A percentile compares a stretch with the other conserved stretches of the same genome.
Evolutionary conservation across 2,329 filamentous ascomycete species (phyloP).

Genomic region (Nemania diffusa): DNA sequence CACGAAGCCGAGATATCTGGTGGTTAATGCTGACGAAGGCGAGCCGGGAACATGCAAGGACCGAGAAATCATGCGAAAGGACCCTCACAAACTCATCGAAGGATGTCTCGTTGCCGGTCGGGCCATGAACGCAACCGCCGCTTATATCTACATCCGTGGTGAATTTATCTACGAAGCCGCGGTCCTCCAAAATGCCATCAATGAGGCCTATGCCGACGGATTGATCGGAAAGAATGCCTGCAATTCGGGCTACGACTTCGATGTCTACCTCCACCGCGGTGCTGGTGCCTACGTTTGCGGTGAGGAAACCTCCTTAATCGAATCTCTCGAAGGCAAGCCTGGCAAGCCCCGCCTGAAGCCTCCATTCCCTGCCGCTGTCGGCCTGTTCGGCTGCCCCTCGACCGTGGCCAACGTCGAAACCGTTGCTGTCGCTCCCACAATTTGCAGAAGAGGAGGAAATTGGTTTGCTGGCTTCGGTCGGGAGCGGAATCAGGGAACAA

Average conservation of each 20-base stretch:
- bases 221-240: conserved; percentile 99
- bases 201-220: conserved; percentile 95
- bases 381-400: conserved; percentile 96
- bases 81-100: conserved; percentile 98
- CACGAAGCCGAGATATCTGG: conserved; percentile 91
- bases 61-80: conserved; percentile 99
- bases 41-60: conserved; percentile 99
- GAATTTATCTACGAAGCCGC: conserved; percentile 98
- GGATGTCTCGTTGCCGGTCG: conserved; percentile 95
- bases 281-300: conserved; percentile 98
- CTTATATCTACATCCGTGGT: conserved; percentile 99
- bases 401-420: conserved; percentile 99
- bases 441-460: conserved; percentile 87
- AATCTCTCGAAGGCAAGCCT: conserved; percentile 97
- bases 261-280: conserved; percentile 95
- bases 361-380: conserved; percentile 95
- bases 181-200: conserved; percentile 92
- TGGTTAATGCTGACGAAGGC: conserved; percentile 98
- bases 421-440: conserved; percentile 92
- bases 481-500: conserved; percentile 95
- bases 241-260: conserved; percentile 96
- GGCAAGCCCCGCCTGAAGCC: conserved; percentile 99
- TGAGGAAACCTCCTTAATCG: conserved; percentile 97
- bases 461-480: conserved; percentile 97
- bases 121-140: conserved; percentile 98